phyloP scores from a whole-genome alignment of 108 stramenopile species.

The Cylindrotheca closterium region DNA sequence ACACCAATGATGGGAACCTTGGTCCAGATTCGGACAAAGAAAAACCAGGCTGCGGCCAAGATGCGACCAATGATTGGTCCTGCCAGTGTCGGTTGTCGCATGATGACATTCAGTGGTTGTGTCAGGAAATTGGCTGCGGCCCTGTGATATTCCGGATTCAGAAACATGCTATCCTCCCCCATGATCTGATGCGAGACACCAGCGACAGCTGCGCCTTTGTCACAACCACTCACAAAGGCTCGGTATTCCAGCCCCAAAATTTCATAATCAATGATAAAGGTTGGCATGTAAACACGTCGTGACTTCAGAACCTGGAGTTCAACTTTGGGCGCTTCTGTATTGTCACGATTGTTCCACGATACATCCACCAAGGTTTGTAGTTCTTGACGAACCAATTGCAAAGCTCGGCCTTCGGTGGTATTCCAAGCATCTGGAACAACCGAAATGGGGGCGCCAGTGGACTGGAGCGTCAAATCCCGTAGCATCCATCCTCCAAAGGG shows the following conservation, averaged over 20 bases:
- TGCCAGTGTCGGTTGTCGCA: constrained; percentile 3
- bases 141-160: constrained; percentile 23
- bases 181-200: constrained; percentile 66
- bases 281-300: constrained; percentile 79
- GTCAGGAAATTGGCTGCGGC: constrained; percentile 29
- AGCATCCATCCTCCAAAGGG: constrained; percentile 85
- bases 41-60: constrained; percentile 23
- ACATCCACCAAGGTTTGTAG: constrained; percentile 51
- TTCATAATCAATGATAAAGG: constrained; percentile 72
- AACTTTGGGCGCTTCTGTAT: constrained; percentile 28
- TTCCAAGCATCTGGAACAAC: constrained; percentile 86
- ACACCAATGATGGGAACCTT: constrained; percentile 55
- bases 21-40: constrained; percentile 32
- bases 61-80: not conserved
- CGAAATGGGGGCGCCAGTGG: constrained; percentile 33
- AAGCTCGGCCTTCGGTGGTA: constrained; percentile 63
- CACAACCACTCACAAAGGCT: constrained; percentile 79
- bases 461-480: constrained; percentile 48
- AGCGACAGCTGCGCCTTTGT: constrained; percentile 57
- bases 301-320: constrained; percentile 65
- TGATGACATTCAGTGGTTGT: constrained; percentile 4
- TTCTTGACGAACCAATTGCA: constrained; percentile 58
- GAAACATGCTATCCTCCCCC: constrained; percentile 14
- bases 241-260: constrained; percentile 67
- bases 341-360: constrained; percentile 11